These are phyloP conservation scores for Styphnolobium japonicum DNA, from an alignment of 306 rosid genomes.

Conservation along the genomic window DNA sequence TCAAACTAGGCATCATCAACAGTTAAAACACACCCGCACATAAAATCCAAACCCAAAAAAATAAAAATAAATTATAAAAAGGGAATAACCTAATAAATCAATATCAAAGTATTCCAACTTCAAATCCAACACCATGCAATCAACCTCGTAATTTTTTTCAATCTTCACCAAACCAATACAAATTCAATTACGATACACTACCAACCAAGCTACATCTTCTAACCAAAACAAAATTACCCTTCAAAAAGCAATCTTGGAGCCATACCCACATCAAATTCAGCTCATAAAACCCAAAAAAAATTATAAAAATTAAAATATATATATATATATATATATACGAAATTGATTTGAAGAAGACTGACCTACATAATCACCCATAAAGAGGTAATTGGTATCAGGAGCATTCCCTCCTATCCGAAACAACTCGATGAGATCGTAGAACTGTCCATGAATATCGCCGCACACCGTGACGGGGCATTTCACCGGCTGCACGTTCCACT, in stretches of 20 bases:
- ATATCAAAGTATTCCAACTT: neutral
- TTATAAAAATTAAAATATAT: too few species aligned
- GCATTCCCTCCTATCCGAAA: conserved; percentile 91
- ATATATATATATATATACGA: too few species aligned
- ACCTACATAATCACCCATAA: conserved; percentile 99
- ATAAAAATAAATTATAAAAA: neutral
- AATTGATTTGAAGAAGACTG: conserved; percentile 15
- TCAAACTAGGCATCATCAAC: neutral
- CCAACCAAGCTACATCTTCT: neutral
- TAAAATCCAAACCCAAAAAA: neutral
- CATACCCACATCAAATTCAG: neutral
- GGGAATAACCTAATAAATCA: neutral
- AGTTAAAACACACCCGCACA: neutral
- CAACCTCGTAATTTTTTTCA: neutral
- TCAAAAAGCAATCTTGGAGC: neutral
- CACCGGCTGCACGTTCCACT: conserved; percentile 98
- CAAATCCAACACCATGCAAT: neutral
- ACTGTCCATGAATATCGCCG: conserved; percentile 96
- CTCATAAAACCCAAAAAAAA: neutral
- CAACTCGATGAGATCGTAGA: conserved; percentile 93
- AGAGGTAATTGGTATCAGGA: conserved; percentile 94
- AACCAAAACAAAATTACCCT: neutral
- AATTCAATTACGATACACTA: neutral
- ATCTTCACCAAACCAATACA: neutral
- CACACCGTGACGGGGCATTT: conserved; percentile 98